A percentile compares a stretch with the other conserved stretches of the same genome.
Evolutionary conservation across 176 grass and related monocot species (phyloP).

Genomic region (Carex littledalei): DNA sequence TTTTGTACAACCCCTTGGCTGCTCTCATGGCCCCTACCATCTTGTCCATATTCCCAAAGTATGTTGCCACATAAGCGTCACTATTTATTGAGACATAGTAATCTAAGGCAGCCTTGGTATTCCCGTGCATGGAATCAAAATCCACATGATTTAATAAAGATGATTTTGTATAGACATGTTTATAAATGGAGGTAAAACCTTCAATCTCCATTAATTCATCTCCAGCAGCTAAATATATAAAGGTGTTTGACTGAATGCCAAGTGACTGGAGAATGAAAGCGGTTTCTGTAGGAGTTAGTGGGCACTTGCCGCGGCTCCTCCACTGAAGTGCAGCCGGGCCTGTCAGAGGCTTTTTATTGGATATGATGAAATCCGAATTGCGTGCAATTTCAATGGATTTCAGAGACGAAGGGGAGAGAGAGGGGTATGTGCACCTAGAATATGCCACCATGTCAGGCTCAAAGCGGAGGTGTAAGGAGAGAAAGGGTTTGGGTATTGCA

Average conservation of each 20-base stretch:
- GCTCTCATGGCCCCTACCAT: conserved; percentile 89
- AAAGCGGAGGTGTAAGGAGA: conserved; percentile 89
- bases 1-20: conserved; percentile 58
- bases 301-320: conserved; percentile 89
- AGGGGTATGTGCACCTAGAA: conserved; percentile 58
- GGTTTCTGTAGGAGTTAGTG: conserved; percentile 83
- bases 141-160: conserved; percentile 56
- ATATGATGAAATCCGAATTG: conserved; percentile 23
- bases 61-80: conserved; percentile 70
- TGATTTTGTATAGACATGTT: conserved; percentile 69
- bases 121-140: conserved; percentile 93
- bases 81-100: conserved; percentile 94
- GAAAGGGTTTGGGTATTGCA: conserved; percentile 83
- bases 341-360: conserved; percentile 55
- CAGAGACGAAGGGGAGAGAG: conserved; percentile 57
- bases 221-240: conserved; percentile 87
- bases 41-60: conserved; percentile 99
- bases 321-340: conserved; percentile 57
- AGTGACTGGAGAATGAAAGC: conserved; percentile 78
- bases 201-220: conserved; percentile 88
- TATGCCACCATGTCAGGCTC: conserved; percentile 97
- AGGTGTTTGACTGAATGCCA: conserved; percentile 52
- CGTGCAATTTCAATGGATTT: conserved; percentile 63
- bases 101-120: conserved; percentile 85
- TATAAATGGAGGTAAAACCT: conserved; percentile 61